Conservation (phyloP, 352 stramenopile genomes). For the Phytophthora meadii region DNA sequence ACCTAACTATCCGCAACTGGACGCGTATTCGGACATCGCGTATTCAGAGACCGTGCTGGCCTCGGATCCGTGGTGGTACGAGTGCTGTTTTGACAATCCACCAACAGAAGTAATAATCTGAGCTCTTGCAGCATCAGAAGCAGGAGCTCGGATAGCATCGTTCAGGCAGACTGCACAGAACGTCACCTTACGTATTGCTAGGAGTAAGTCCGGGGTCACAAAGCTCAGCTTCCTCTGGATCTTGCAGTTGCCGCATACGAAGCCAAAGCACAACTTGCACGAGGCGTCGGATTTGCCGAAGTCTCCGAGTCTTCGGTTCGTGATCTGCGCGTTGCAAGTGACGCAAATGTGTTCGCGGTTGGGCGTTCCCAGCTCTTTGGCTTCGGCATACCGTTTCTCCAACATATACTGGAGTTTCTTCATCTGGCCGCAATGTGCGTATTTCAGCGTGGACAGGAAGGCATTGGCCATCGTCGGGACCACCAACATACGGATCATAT, state of each 20-base stretch:
- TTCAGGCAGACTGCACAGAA: constrained; percentile 46
- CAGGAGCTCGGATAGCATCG: constrained; percentile 27
- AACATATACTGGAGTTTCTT: constrained; percentile 64
- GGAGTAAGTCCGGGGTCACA: no score
- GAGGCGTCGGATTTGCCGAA: constrained; percentile 40
- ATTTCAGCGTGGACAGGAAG: constrained; percentile 43
- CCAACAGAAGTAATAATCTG: constrained; percentile 23
- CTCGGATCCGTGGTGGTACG: no score
- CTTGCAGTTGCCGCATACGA: no score
- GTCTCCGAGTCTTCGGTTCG: constrained; percentile 23
- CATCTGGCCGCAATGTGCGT: constrained; percentile 51
- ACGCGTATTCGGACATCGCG: no score
- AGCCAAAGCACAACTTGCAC: no score
- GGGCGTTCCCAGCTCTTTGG: constrained; percentile 35
- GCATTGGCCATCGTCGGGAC: constrained; percentile 38
- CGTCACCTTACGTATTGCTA: constrained; percentile 43
- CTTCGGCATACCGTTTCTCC: constrained; percentile 34
- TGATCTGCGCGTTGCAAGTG: constrained; percentile 28
- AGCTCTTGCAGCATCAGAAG: constrained; percentile 30
- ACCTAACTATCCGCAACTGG: no score
- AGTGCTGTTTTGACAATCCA: constrained; percentile 25
- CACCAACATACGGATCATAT: constrained; percentile 44
- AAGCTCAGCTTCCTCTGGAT: no score
- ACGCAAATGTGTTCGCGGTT: constrained; percentile 42
- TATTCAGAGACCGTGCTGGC: no score